Conservation (phyloP, 2,329 filamentous ascomycete species). For the Penicillium sp. region DNA sequence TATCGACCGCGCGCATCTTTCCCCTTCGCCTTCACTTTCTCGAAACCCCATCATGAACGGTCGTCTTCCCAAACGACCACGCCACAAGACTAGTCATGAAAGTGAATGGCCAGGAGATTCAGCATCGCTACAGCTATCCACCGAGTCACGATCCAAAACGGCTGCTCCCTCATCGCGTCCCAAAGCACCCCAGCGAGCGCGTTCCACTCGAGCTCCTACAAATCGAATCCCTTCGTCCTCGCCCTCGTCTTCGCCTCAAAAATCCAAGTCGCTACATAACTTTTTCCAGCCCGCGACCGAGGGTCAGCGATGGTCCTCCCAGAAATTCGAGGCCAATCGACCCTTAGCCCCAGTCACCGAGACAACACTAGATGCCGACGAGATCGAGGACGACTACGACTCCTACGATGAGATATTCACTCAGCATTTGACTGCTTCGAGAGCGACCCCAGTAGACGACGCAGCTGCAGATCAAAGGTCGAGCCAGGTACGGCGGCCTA, state of each 20-base stretch:
- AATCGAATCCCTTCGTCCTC: slow-evolving; percentile 22
- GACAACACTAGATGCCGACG: slow-evolving; percentile 30
- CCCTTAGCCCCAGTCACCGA: slow-evolving; percentile 9
- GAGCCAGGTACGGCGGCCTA: slow-evolving; percentile 6
- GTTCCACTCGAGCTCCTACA: slow-evolving; percentile 5
- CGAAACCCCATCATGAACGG: slow-evolving; percentile 29
- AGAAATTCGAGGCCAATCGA: slow-evolving; percentile 22
- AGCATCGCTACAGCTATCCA: not conserved
- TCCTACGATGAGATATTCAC: slow-evolving; percentile 36
- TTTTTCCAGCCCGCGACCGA: slow-evolving; percentile 40
- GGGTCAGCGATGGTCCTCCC: slow-evolving; percentile 36
- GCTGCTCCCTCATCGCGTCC: slow-evolving; percentile 13
- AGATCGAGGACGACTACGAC: slow-evolving; percentile 40
- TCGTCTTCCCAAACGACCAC: slow-evolving; percentile 36
- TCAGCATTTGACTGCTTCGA: slow-evolving; percentile 27
- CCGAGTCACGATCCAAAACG: not conserved
- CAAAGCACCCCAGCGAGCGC: slow-evolving; percentile 8
- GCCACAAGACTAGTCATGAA: slow-evolving; percentile 25
- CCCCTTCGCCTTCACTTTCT: slow-evolving; percentile 4
- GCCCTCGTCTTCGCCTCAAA: slow-evolving; percentile 26
- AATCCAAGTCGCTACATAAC: slow-evolving; percentile 36
- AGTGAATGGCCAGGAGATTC: slow-evolving; percentile 6
- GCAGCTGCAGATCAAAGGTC: not conserved
- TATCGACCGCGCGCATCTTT: slow-evolving; percentile 17
- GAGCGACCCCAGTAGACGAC: not conserved